Percentiles rank a stretch among this genome's conserved stretches.
phyloP scores from a whole-genome alignment of 208 protist genomes.

The Balamuthia mandrillaris region DNA sequence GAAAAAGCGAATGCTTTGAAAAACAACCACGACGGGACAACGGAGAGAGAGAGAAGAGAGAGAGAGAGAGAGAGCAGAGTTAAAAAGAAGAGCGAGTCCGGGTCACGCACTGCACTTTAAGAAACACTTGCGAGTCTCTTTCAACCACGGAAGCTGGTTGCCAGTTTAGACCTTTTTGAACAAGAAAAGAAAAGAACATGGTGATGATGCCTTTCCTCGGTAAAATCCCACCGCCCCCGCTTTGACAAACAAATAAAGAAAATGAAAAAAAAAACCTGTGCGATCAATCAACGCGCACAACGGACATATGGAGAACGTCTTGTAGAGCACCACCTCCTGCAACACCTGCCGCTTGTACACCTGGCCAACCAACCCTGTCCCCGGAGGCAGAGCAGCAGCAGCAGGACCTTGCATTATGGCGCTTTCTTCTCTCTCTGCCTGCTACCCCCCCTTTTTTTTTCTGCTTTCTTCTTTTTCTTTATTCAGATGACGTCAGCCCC shows the following conservation, averaged over 20 bases:
- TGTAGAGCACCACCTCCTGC: neutral
- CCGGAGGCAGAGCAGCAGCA: neutral
- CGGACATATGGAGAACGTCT: conserved; percentile 7
- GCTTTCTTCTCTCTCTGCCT: neutral
- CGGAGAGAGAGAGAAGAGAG: neutral
- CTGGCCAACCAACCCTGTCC: neutral
- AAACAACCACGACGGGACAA: neutral
- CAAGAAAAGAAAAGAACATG: neutral
- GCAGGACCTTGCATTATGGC: neutral
- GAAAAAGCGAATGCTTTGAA: neutral
- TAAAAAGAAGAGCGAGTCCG: neutral
- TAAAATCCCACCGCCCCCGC: neutral
- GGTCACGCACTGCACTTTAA: neutral
- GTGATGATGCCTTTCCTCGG: neutral
- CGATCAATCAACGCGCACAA: neutral
- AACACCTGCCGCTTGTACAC: neutral
- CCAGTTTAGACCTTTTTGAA: neutral
- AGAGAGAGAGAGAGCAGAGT: neutral
- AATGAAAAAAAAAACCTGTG: neutral
- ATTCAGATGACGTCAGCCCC: neutral
- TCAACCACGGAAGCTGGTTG: conserved; percentile 17
- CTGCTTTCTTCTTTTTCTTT: neutral
- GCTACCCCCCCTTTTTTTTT: neutral
- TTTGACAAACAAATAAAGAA: neutral
- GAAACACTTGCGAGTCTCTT: neutral